Conservation (phyloP, 2,329 filamentous ascomycete genomes). For the Xylaria multiplex region DNA sequence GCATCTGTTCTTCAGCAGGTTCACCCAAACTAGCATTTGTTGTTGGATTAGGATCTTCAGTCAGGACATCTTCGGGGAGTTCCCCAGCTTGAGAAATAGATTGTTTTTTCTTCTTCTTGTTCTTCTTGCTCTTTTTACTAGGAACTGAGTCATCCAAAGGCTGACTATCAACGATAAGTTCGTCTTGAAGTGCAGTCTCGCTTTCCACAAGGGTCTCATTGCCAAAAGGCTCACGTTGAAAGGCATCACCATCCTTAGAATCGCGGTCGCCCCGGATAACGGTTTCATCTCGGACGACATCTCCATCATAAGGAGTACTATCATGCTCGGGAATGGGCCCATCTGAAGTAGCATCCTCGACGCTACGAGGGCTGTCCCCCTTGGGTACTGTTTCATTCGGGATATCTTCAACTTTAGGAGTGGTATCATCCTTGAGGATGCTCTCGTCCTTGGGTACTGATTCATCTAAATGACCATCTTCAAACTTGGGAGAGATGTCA, state of each 20-base stretch:
- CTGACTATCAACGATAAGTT: slow-evolving; percentile 4
- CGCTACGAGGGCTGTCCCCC: neutral
- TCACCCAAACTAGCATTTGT: neutral
- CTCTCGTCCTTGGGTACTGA: neutral
- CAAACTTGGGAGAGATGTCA: too few relatives aligned
- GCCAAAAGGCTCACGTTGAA: neutral
- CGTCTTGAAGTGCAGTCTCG: neutral
- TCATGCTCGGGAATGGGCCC: neutral
- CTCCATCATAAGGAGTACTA: neutral
- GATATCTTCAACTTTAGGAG: neutral
- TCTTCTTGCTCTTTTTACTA: slow-evolving; percentile 42
- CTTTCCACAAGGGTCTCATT: neutral
- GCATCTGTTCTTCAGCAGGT: slow-evolving; percentile 3
- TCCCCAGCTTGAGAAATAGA: slow-evolving; percentile 14
- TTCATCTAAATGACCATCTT: too few relatives aligned
- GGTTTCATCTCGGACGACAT: neutral
- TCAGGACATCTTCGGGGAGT: neutral
- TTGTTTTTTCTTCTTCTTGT: slow-evolving; percentile 48
- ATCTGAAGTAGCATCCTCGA: neutral
- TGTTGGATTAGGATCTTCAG: neutral
- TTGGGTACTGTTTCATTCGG: neutral
- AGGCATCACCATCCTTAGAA: neutral
- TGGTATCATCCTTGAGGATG: neutral
- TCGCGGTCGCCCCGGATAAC: neutral
- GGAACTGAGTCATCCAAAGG: slow-evolving; percentile 29